Evolutionary conservation across 2,329 filamentous ascomycete genomes (phyloP).

Genomic region (Cladosporium phlei): DNA sequence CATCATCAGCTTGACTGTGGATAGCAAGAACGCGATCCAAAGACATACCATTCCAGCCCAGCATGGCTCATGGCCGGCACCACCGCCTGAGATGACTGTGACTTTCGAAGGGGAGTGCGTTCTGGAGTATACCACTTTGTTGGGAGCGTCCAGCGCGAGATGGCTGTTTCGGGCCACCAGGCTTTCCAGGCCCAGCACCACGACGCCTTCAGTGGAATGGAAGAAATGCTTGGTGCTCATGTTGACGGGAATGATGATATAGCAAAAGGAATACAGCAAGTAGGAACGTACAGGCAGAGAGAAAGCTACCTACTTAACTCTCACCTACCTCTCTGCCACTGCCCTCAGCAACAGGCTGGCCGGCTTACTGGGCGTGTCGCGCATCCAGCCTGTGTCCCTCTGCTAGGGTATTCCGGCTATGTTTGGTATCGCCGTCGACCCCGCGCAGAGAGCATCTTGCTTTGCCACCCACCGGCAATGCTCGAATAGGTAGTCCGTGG

Average conservation of each 20-base stretch:
- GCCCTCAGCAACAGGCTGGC: not conserved
- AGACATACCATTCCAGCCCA: too few relatives aligned
- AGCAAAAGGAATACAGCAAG: not conserved
- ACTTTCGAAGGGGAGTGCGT: conserved; percentile 41
- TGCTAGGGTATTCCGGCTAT: conserved; percentile 5
- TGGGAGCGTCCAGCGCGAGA: conserved; percentile 40
- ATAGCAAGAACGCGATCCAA: too few relatives aligned
- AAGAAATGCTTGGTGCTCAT: conserved; percentile 56
- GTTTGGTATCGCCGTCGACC: conserved; percentile 3
- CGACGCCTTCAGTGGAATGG: conserved; percentile 46
- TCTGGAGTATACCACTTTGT: conserved; percentile 47
- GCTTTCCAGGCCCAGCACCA: conserved; percentile 45
- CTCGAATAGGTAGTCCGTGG: conserved; percentile 8
- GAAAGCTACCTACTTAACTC: conserved; percentile 3
- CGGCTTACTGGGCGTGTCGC: conserved; percentile 1
- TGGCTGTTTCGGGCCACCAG: conserved; percentile 43
- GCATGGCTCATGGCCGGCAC: conserved; percentile 46
- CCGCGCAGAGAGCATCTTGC: conserved; percentile 4
- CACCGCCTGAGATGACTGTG: conserved; percentile 44
- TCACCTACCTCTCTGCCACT: not conserved
- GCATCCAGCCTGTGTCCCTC: conserved; percentile 4
- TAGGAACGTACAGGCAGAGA: not conserved
- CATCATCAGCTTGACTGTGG: too few relatives aligned
- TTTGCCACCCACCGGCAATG: conserved; percentile 1
- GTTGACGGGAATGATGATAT: conserved; percentile 10